Evolutionary conservation across 129 eudicot genomes (phyloP).

Genomic region (Oenanthe sinensis): DNA sequence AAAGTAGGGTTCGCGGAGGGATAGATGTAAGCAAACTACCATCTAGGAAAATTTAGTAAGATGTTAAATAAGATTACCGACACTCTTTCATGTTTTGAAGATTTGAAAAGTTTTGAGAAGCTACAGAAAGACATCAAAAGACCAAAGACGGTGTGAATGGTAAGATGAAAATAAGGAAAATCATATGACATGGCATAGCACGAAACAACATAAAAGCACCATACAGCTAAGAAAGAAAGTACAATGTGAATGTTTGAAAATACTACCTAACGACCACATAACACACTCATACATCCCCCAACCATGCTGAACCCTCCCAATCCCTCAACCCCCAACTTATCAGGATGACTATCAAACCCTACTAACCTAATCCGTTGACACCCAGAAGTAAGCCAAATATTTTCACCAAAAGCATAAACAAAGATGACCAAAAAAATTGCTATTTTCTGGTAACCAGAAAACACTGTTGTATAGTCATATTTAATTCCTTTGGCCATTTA

Average conservation of each 20-base stretch:
- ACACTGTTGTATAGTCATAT: neutral
- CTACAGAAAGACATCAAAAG: neutral
- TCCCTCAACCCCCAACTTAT: neutral
- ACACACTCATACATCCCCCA: neutral
- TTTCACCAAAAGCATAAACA: neutral
- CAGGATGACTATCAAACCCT: neutral
- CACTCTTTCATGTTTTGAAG: too few species aligned
- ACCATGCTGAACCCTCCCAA: neutral
- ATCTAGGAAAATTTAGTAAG: neutral
- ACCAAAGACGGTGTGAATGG: neutral
- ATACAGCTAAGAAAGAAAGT: neutral
- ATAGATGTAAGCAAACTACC: neutral
- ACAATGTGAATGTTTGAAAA: neutral
- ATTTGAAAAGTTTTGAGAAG: neutral
- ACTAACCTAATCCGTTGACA: neutral
- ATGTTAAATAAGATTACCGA: too few species aligned
- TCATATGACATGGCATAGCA: neutral
- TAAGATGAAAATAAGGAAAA: too few species aligned
- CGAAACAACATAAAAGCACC: too few species aligned
- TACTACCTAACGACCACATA: neutral
- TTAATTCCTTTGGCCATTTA: neutral
- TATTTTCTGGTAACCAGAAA: neutral
- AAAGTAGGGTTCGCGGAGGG: neutral
- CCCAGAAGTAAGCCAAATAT: neutral
- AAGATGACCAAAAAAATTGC: neutral